phyloP scores from a whole-genome alignment of 306 rosid species.

The Acacia melanoxylon region DNA sequence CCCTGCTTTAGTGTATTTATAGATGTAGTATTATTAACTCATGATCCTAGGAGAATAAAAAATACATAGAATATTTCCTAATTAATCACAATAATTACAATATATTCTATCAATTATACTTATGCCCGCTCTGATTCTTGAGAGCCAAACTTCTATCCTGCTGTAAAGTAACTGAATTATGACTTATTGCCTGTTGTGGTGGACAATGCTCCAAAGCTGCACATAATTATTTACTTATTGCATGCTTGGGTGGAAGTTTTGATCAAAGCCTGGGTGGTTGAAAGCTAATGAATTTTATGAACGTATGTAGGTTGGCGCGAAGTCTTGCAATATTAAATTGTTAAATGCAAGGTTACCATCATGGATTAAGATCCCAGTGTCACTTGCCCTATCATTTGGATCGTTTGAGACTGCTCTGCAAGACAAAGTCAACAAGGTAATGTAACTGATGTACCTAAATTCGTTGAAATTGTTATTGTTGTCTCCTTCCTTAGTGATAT shows the following conservation, averaged over 20 bases:
- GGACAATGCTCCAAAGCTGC: too few relatives aligned
- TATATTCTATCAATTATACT: too few relatives aligned
- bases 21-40: too few relatives aligned
- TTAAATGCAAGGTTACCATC: constrained; percentile 36
- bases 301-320: constrained; percentile 39
- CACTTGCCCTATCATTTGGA: constrained; percentile 45
- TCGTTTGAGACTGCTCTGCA: constrained; percentile 33
- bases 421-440: constrained; percentile 39
- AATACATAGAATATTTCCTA: too few relatives aligned
- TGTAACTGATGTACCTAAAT: background rate
- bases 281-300: background rate
- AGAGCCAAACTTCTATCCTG: too few relatives aligned
- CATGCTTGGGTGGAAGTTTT: background rate
- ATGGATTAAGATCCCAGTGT: constrained; percentile 43
- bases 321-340: constrained; percentile 35
- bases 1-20: too few relatives aligned
- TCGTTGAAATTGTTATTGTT: background rate
- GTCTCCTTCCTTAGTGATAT: background rate
- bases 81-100: too few relatives aligned
- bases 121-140: too few relatives aligned
- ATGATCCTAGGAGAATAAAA: too few relatives aligned
- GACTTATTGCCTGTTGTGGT: too few relatives aligned
- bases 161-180: too few relatives aligned
- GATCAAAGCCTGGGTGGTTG: background rate
- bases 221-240: background rate